Conservation (phyloP, 495 filamentous ascomycete species). For the Aspergillus steynii region DNA sequence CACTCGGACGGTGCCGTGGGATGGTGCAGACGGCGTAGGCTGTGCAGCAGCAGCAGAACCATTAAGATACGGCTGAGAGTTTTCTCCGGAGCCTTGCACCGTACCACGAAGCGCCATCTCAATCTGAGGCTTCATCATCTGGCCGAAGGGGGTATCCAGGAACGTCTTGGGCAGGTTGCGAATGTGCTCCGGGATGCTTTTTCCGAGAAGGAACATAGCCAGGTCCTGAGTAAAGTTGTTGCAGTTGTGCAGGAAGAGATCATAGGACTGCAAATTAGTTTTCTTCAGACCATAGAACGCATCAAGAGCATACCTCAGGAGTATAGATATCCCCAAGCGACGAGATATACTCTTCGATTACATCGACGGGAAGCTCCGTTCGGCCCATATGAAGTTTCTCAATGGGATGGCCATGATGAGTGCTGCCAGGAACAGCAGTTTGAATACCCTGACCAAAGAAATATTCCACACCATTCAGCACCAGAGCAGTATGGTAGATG, state of each 20-base stretch:
- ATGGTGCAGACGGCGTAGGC: conserved; percentile 4
- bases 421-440: conserved; percentile 72
- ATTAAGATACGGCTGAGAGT: conserved; percentile 6
- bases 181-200: conserved; percentile 85
- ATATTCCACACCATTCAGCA: conserved; percentile 75
- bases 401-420: conserved; percentile 84
- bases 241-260: conserved; percentile 90
- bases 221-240: conserved; percentile 98
- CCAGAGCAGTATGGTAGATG: conserved; percentile 87
- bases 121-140: conserved; percentile 83
- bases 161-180: conserved; percentile 84
- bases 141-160: conserved; percentile 85
- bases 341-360: conserved; percentile 87
- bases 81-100: conserved; percentile 52
- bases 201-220: conserved; percentile 85
- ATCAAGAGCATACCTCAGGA: conserved; percentile 56
- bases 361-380: conserved; percentile 77
- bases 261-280: conserved; percentile 64
- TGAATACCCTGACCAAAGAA: conserved; percentile 79
- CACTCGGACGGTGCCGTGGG: conserved; percentile 43
- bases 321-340: conserved; percentile 82
- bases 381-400: conserved; percentile 70
- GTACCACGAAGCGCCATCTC: conserved; percentile 70
- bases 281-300: conserved; percentile 5
- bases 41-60: conserved; percentile 12